These are phyloP conservation scores for Amauroascus niger DNA, from an alignment of 2,329 filamentous ascomycete species.

Conservation along the genomic window DNA sequence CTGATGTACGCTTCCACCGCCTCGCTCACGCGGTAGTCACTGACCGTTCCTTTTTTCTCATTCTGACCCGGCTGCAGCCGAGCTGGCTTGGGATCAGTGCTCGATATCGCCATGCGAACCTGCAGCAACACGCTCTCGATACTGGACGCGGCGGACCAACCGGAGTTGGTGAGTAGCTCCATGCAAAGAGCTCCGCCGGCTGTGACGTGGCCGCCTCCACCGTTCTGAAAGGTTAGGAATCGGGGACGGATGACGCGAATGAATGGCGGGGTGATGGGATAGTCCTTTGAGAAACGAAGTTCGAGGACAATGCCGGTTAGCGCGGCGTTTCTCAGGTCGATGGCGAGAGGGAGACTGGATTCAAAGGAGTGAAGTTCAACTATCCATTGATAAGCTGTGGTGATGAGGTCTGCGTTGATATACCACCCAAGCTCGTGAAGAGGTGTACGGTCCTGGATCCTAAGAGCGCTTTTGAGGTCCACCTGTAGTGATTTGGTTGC, in stretches of 20 bases:
- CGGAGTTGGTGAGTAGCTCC: constrained; percentile 71
- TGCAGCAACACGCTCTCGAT: constrained; percentile 75
- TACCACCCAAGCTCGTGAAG: constrained; percentile 71
- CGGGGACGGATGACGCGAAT: constrained; percentile 72
- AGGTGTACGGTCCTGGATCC: constrained; percentile 52
- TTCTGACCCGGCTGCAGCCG: constrained; percentile 43
- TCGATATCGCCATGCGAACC: constrained; percentile 65
- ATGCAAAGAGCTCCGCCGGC: constrained; percentile 74
- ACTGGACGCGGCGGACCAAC: constrained; percentile 64
- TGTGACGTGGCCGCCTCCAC: constrained; percentile 81
- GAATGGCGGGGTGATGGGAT: constrained; percentile 71
- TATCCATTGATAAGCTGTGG: constrained; percentile 83
- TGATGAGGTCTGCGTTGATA: constrained; percentile 56
- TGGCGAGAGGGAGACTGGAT: constrained; percentile 53
- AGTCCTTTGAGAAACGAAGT: constrained; percentile 67
- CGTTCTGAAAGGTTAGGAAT: constrained; percentile 59
- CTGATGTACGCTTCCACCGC: constrained; percentile 64
- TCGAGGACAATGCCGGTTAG: constrained; percentile 66
- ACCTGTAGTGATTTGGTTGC: constrained; percentile 55
- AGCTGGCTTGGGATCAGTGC: constrained; percentile 59
- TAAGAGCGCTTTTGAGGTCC: constrained; percentile 55
- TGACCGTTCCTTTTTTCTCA: neutral
- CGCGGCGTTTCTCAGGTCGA: constrained; percentile 58
- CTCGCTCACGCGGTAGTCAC: constrained; percentile 58
- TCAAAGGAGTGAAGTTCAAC: constrained; percentile 82